These are phyloP conservation scores for Wickerhamomyces sp. DNA, from an alignment of 1,139 yeast genomes.

Conservation along the genomic window DNA sequence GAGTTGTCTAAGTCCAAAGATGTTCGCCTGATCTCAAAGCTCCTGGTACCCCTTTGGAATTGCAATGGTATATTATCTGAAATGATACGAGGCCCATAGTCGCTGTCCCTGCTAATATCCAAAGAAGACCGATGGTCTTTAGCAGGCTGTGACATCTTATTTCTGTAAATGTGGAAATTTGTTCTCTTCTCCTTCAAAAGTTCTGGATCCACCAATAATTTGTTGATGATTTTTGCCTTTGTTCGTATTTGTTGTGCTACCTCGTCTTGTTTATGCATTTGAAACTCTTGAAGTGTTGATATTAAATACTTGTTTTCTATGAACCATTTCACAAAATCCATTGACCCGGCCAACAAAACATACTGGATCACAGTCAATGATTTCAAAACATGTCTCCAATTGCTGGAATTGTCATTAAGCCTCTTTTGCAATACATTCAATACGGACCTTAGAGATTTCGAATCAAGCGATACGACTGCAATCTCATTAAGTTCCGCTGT, in stretches of 20 bases:
- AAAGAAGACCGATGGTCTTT: slow-evolving; percentile 21
- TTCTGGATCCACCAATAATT: slow-evolving; percentile 29
- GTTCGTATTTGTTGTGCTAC: slow-evolving; percentile 86
- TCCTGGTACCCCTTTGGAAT: slow-evolving; percentile 16
- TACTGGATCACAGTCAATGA: slow-evolving; percentile 84
- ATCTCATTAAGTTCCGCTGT: slow-evolving; percentile 80
- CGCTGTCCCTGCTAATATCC: slow-evolving; percentile 16
- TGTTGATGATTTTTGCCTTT: slow-evolving; percentile 54
- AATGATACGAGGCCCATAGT: slow-evolving; percentile 4
- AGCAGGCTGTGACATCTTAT: slow-evolving; percentile 39
- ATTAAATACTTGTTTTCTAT: slow-evolving; percentile 80
- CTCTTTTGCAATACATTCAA: slow-evolving; percentile 91
- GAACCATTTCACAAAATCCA: slow-evolving; percentile 88
- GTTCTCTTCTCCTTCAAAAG: slow-evolving; percentile 32
- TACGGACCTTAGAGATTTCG: slow-evolving; percentile 73
- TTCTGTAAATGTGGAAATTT: slow-evolving; percentile 36
- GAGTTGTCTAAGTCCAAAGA: not conserved
- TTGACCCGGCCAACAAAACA: slow-evolving; percentile 82
- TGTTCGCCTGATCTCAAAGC: slow-evolving; percentile 23
- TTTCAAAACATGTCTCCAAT: slow-evolving; percentile 96
- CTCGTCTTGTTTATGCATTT: slow-evolving; percentile 72
- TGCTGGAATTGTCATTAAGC: slow-evolving; percentile 88
- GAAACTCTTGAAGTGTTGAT: slow-evolving; percentile 86
- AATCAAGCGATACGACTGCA: slow-evolving; percentile 63
- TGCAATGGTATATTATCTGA: slow-evolving; percentile 7